Conservation (phyloP, 2,329 filamentous ascomycete species). For the Gnomoniopsis smithogilvyi region DNA sequence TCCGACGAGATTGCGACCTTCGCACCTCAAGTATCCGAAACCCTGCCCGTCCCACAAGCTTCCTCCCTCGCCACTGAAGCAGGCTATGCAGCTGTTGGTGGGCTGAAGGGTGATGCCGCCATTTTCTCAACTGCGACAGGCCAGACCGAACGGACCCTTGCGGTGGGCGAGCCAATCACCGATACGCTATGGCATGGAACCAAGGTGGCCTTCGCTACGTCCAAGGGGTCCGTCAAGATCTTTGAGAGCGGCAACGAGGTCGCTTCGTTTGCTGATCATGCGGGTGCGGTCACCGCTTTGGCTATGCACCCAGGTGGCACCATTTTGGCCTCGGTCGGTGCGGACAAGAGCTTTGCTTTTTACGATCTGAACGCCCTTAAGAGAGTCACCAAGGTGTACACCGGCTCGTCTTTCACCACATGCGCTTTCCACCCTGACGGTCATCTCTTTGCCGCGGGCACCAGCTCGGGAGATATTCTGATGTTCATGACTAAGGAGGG, state of each 20-base stretch:
- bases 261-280: slow-evolving; percentile 74
- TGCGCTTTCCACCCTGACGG: slow-evolving; percentile 94
- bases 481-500: slow-evolving; percentile 85
- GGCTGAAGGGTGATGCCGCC: slow-evolving; percentile 68
- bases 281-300: slow-evolving; percentile 74
- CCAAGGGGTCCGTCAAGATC: slow-evolving; percentile 75
- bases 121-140: slow-evolving; percentile 72
- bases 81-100: slow-evolving; percentile 70
- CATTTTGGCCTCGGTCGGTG: slow-evolving; percentile 81
- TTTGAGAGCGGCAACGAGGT: slow-evolving; percentile 70
- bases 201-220: slow-evolving; percentile 69
- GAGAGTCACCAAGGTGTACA: slow-evolving; percentile 74
- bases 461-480: slow-evolving; percentile 75
- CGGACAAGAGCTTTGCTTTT: slow-evolving; percentile 88
- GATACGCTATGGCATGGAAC: slow-evolving; percentile 61
- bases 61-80: slow-evolving; percentile 51
- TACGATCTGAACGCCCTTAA: slow-evolving; percentile 72
- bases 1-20: slow-evolving; percentile 62
- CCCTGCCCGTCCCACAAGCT: slow-evolving; percentile 44
- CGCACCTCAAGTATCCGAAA: slow-evolving; percentile 40
- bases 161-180: slow-evolving; percentile 67
- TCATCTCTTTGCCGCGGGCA: slow-evolving; percentile 85
- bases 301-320: slow-evolving; percentile 79
- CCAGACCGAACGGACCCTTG: slow-evolving; percentile 63
- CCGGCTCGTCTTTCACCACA: slow-evolving; percentile 69